phyloP scores from a whole-genome alignment of 2,329 filamentous ascomycete species.

The Monosporascus sp. region DNA sequence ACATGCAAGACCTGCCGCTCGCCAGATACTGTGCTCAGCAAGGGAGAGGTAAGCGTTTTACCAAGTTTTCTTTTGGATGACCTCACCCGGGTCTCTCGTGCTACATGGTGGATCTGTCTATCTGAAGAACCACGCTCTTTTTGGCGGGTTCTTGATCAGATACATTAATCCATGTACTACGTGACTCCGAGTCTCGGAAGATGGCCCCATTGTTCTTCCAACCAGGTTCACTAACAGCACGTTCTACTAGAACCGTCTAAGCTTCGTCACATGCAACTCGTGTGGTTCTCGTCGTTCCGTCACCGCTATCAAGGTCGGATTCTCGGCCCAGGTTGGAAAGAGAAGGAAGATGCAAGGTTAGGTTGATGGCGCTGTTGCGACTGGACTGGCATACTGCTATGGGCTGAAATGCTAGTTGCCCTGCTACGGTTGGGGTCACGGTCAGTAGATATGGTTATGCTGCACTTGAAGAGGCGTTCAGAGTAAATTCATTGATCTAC shows the following conservation, averaged over 20 bases:
- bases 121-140: too few relatives aligned
- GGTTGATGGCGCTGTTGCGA: conserved; percentile 18
- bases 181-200: too few relatives aligned
- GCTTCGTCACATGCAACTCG: conserved; percentile 96
- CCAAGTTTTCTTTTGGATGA: background rate
- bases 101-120: too few relatives aligned
- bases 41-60: conserved; percentile 59
- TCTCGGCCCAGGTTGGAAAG: conserved; percentile 99
- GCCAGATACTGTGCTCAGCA: conserved; percentile 92
- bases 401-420: background rate
- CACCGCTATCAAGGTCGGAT: conserved; percentile 99
- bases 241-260: conserved; percentile 71
- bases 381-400: background rate
- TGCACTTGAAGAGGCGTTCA: background rate
- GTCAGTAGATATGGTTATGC: background rate
- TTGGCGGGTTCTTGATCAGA: too few relatives aligned
- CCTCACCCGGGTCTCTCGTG: background rate
- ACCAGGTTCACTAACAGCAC: background rate
- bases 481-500: background rate
- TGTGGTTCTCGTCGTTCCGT: conserved; percentile 81
- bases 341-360: conserved; percentile 90
- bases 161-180: too few relatives aligned
- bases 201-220: background rate
- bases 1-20: conserved; percentile 98
- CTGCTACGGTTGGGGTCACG: background rate